phyloP scores from a whole-genome alignment of 2,329 filamentous ascomycete species.

The Fusarium sp. region DNA sequence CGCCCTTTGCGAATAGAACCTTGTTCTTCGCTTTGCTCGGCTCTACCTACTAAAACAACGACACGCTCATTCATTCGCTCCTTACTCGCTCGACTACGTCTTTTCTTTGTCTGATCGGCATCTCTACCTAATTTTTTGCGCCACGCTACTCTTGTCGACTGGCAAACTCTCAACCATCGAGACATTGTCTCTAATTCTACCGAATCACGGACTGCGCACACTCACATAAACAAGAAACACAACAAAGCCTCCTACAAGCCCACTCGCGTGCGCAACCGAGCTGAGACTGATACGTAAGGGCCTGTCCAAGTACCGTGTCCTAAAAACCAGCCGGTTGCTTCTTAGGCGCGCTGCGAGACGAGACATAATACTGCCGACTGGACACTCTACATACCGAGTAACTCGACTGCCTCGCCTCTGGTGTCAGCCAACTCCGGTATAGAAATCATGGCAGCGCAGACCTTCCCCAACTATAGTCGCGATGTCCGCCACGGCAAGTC shows the following conservation, averaged over 20 bases:
- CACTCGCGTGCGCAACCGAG: slow-evolving; percentile 27
- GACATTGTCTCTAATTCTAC: slow-evolving; percentile 27
- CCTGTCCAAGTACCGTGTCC: slow-evolving; percentile 22
- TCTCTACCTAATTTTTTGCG: slow-evolving; percentile 30
- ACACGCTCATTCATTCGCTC: slow-evolving; percentile 25
- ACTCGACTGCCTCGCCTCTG: not conserved
- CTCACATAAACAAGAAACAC: slow-evolving; percentile 22
- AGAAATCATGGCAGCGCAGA: slow-evolving; percentile 46
- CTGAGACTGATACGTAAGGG: slow-evolving; percentile 13
- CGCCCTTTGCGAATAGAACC: slow-evolving; percentile 15
- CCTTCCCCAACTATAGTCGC: slow-evolving; percentile 39
- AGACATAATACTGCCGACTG: slow-evolving; percentile 1
- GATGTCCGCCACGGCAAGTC: slow-evolving; percentile 44
- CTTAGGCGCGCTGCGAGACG: slow-evolving; percentile 9
- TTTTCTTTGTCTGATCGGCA: slow-evolving; percentile 31
- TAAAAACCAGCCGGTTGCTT: slow-evolving; percentile 7
- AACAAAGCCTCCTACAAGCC: slow-evolving; percentile 14
- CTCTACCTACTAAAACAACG: slow-evolving; percentile 4
- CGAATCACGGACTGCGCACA: slow-evolving; percentile 26
- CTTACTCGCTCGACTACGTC: slow-evolving; percentile 14
- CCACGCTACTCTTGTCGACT: slow-evolving; percentile 34
- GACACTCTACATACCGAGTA: not conserved
- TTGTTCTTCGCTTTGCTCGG: slow-evolving; percentile 11
- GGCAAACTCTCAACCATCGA: slow-evolving; percentile 17
- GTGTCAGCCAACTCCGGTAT: not conserved